Percentiles rank a stretch among this genome's conserved stretches.
Conservation (phyloP, 192 early-diverging fungal species). For the Geranomyces michiganensis region DNA sequence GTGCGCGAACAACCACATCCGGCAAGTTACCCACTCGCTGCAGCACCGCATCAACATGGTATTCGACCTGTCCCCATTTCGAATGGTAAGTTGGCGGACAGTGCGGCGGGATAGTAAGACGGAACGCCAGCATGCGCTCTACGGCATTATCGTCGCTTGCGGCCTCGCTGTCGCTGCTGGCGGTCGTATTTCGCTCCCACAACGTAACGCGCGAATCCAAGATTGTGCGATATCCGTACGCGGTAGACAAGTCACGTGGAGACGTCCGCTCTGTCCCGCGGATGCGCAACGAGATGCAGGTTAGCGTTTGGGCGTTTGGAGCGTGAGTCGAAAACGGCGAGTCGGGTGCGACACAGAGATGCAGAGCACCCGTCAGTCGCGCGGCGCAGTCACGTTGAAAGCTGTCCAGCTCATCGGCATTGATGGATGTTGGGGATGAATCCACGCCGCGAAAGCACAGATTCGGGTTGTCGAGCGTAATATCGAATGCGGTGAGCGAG, state of each 20-base stretch:
- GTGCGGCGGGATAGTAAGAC: slow-evolving; percentile 9
- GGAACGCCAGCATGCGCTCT: slow-evolving; percentile 1
- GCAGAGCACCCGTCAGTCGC: too few relatives aligned
- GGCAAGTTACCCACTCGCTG: slow-evolving; percentile 4
- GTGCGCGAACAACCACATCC: not conserved
- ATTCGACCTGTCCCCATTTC: not conserved
- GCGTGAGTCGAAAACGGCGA: too few relatives aligned
- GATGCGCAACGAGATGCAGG: slow-evolving; percentile 8
- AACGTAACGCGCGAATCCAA: slow-evolving; percentile 7
- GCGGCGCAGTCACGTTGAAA: too few relatives aligned
- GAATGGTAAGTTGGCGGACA: slow-evolving; percentile 4
- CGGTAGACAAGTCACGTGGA: not conserved
- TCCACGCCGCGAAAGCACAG: too few relatives aligned
- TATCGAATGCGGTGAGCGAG: too few relatives aligned
- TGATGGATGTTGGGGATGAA: too few relatives aligned
- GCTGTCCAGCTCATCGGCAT: too few relatives aligned
- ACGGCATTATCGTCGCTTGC: slow-evolving; percentile 1
- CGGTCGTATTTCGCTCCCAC: not conserved
- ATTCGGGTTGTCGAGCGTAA: too few relatives aligned
- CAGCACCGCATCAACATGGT: slow-evolving; percentile 12
- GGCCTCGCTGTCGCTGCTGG: not conserved
- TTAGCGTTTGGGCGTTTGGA: not conserved
- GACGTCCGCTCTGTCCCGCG: slow-evolving; percentile 22
- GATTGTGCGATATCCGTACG: slow-evolving; percentile 1
- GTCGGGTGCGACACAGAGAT: too few relatives aligned